These are phyloP conservation scores for Perkinsela sp. DNA, from an alignment of 208 protist species.

Conservation along the genomic window DNA sequence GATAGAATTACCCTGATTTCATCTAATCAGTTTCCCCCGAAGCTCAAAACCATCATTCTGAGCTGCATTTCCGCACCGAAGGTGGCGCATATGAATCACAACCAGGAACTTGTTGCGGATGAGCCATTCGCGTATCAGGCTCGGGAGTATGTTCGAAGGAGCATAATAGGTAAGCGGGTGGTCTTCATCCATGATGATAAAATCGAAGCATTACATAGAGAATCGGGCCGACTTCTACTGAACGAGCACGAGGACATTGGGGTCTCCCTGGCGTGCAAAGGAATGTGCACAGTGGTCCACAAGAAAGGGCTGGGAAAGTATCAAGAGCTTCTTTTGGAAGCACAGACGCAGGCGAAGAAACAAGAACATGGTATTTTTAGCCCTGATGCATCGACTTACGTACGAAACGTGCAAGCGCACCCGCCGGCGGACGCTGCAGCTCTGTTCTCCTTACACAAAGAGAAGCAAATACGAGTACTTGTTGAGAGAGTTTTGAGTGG, in stretches of 20 bases:
- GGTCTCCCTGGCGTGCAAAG: conserved; percentile 25
- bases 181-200: conserved; percentile 49
- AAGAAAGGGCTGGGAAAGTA: conserved; percentile 27
- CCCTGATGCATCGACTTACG: conserved; percentile 15
- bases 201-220: conserved; percentile 39
- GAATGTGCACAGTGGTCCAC: conserved; percentile 20
- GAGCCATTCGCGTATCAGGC: conserved; percentile 57
- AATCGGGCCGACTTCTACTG: conserved; percentile 24
- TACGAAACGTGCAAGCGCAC: conserved; percentile 21
- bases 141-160: conserved; percentile 32
- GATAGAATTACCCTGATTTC: conserved; percentile 41
- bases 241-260: conserved; percentile 18
- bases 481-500: conserved; percentile 38
- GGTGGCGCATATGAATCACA: conserved; percentile 14
- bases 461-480: conserved; percentile 18
- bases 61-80: conserved; percentile 52
- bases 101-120: conserved; percentile 27
- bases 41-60: conserved; percentile 34
- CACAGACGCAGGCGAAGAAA: conserved; percentile 15
- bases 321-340: conserved; percentile 16
- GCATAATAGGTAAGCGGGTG: conserved; percentile 50
- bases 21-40: conserved; percentile 7
- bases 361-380: conserved; percentile 31
- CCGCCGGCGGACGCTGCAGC: background rate
- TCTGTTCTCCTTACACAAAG: conserved; percentile 6